Evolutionary conservation across 2,329 filamentous ascomycete species (phyloP), one percentile per base, ranked within the genome.

Genomic region (Aspergillus niger): DNA sequence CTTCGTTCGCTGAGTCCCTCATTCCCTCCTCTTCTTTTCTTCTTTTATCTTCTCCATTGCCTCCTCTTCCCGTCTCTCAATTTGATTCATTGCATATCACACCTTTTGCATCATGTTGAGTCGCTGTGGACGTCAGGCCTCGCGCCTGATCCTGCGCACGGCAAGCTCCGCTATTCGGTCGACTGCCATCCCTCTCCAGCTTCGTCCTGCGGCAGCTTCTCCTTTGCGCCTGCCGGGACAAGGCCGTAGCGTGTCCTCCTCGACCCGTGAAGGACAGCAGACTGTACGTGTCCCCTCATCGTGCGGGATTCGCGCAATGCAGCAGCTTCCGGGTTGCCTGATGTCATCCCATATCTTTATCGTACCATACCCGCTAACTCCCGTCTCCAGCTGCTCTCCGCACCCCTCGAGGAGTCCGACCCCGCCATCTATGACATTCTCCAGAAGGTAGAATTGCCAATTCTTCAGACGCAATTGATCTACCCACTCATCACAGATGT

Each of bases 371-470:
- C 66, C 58, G 67, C 49, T 41, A 36, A 49, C 32, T 26, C 24
- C 10, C 49, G 24, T 47, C 48, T 59, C 36, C 65, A 97, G 92
- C 81, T 97, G 58, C 88, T 99, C 57, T 86, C 90, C 50, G 85
- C 90, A 59, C 83, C 90, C 73, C 85, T 99, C 55, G 84, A 92
- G 74, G 85, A 95, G 71, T 91, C 92, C 66, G 95, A 98, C 76
- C 91, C 94, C 48, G 83, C 88, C 53, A 89, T 98, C 67, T 96
- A 88, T 76, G 87, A 91, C 56, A 97, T 98, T 70, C 87, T 98
- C 69, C 90, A 96, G 77, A 94, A 92, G 85, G 92, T 96, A 36
- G 26, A 5, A 32, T 22, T 51, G 41, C 32, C 55, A 47, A 48
- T 51, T 32, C 43, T 48, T 28, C 10, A 43, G 36, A n/a, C 30